Percentiles rank a stretch among this genome's conserved stretches.
Evolutionary conservation across 208 protist genomes (phyloP).

Genomic region (Trypanosoma caninum): DNA sequence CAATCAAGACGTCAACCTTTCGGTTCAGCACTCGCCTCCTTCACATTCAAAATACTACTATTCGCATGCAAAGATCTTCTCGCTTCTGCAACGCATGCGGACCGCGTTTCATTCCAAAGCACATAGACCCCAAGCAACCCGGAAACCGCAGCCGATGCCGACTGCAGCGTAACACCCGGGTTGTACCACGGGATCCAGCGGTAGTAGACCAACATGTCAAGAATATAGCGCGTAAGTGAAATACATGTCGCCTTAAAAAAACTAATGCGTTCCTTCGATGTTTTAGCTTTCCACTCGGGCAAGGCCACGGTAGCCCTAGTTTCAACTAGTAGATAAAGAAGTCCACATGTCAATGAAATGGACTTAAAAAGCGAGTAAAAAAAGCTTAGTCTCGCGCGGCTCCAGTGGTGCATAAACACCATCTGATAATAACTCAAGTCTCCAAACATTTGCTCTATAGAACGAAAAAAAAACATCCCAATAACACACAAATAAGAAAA

Average conservation of each 20-base stretch:
- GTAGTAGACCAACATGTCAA: slow-evolving; percentile 91
- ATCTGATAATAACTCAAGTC: slow-evolving; percentile 87
- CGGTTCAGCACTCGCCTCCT: neutral
- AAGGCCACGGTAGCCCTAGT: slow-evolving; percentile 2
- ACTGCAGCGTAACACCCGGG: slow-evolving; percentile 69
- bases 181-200: slow-evolving; percentile 85
- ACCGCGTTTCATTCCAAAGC: slow-evolving; percentile 64
- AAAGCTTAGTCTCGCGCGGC: slow-evolving; percentile 54
- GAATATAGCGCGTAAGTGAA: slow-evolving; percentile 65
- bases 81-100: neutral
- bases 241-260: slow-evolving; percentile 40
- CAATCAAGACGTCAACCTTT: no score
- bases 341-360: slow-evolving; percentile 66
- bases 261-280: slow-evolving; percentile 20
- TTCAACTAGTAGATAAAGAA: slow-evolving; percentile 48
- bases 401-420: slow-evolving; percentile 72
- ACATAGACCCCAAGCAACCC: slow-evolving; percentile 74
- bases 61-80: neutral
- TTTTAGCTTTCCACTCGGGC: slow-evolving; percentile 15
- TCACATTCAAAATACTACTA: neutral
- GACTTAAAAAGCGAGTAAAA: slow-evolving; percentile 91
- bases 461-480: slow-evolving; percentile 59
- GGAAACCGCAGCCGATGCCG: slow-evolving; percentile 51
- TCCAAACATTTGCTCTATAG: slow-evolving; percentile 77
- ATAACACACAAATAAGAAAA: slow-evolving; percentile 51